Evolutionary conservation across 768 basidiomycete species (phyloP), one percentile per base, ranked within the genome.

Genomic region (Mycena amicta): DNA sequence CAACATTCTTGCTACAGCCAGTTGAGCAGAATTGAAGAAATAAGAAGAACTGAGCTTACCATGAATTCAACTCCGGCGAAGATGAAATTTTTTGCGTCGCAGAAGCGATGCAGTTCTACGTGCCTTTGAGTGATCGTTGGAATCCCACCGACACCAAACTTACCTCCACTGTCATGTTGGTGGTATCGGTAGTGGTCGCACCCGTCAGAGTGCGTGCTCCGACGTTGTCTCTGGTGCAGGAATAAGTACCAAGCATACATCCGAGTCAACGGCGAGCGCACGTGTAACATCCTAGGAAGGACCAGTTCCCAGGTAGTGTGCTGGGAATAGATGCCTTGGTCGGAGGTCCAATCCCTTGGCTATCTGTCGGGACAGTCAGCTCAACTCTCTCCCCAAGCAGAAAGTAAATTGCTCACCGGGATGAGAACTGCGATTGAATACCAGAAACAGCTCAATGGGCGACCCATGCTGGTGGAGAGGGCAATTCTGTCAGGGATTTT

Each of bases 21-120:
- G 40, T 68, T 57, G 63, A 74, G 70, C 71, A 67, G 25, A 52
- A 28, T 51, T 30, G 63, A 33, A 46, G n/a, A 46, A 6, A 47
- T 30, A 12, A 22, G 30, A 29, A 55, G 55, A 31, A 40, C 27
- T 56, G 54, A 57, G 65, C 70, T 50, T 53, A 72, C 72, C 53
- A 67, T 67, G 26, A 79, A 91, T 71, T 92, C 90, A 18, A 85
- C 78, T 15, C 91, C 91, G 18, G 90, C 88, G 62, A 82, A 90
- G 57, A 86, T 71, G 67, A 77, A 89, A 8, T 70, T 63, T 54
- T 76, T 70, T n/a, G 72, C 51, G 30, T 77, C 72, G 67, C 83
- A 84, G 65, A 80, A 20, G 60, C 65, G 59, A 83, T 78, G 64
- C 83, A 84, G 29, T 60, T 63, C 62, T 63, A 29, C 4, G 25